A percentile compares a stretch with the other conserved stretches of the same genome.
phyloP scores from a whole-genome alignment of 306 rosid genomes.

The Dalbergia cultrata region DNA sequence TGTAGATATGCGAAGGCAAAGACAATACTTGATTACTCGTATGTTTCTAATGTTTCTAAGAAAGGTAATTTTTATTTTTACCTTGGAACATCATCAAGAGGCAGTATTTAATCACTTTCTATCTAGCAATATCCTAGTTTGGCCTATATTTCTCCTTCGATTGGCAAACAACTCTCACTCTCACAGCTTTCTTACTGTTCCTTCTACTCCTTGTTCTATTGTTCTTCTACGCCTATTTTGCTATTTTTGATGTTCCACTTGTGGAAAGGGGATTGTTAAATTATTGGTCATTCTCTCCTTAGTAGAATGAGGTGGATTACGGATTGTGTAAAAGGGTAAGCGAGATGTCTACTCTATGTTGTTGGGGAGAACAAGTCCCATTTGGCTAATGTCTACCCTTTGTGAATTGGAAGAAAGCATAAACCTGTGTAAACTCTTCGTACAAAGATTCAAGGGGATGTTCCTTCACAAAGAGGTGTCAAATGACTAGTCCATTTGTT shows the following conservation, averaged over 20 bases:
- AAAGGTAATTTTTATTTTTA: neutral
- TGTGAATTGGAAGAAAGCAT: neutral
- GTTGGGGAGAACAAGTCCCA: neutral
- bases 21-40: conserved; percentile 8
- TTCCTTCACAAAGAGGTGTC: too few species aligned
- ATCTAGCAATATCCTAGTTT: conserved; percentile 15
- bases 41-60: conserved; percentile 14
- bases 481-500: too few species aligned
- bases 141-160: conserved; percentile 3
- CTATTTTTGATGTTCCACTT: neutral
- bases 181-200: neutral
- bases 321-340: conserved; percentile 1
- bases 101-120: neutral
- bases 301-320: neutral
- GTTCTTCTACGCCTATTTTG: neutral
- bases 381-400: conserved; percentile 9
- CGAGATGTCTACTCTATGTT: neutral
- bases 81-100: conserved; percentile 27
- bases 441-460: too few species aligned
- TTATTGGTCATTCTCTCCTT: neutral
- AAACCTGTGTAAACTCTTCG: neutral
- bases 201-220: neutral
- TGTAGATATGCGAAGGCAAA: conserved; percentile 23
- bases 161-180: conserved; percentile 33
- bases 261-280: neutral